Evolutionary conservation across 2,329 filamentous ascomycete genomes (phyloP).

Genomic region (Fusarium veterinarium): DNA sequence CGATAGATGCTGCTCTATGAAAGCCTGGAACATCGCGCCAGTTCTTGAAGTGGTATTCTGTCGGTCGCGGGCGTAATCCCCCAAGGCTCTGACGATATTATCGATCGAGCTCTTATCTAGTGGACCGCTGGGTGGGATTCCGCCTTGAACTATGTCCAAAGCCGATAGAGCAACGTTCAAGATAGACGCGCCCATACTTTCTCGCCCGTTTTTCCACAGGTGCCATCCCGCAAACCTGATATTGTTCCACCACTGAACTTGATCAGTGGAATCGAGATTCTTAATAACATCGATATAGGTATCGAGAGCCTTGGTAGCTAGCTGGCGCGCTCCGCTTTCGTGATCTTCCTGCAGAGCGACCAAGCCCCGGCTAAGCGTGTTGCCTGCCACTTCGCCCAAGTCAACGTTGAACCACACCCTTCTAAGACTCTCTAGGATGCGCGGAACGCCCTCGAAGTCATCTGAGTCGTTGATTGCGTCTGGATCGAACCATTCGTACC

Average conservation of each 20-base stretch:
- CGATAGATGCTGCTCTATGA: constrained; percentile 45
- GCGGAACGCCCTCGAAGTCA: constrained; percentile 65
- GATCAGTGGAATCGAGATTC: constrained; percentile 43
- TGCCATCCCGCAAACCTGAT: constrained; percentile 70
- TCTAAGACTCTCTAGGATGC: constrained; percentile 66
- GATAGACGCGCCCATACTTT: constrained; percentile 73
- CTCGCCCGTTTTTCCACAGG: constrained; percentile 72
- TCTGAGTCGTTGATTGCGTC: constrained; percentile 59
- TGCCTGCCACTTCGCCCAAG: constrained; percentile 58
- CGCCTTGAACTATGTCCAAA: constrained; percentile 55
- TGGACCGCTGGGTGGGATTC: constrained; percentile 29
- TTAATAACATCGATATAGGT: constrained; percentile 60
- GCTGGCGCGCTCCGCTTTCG: constrained; percentile 67
- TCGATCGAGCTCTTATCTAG: constrained; percentile 19
- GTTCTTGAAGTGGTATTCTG: constrained; percentile 48
- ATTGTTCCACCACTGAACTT: constrained; percentile 64
- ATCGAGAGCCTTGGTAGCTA: constrained; percentile 65
- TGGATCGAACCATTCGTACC: constrained; percentile 68
- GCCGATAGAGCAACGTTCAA: constrained; percentile 60
- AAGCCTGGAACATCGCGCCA: constrained; percentile 49
- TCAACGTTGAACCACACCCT: constrained; percentile 70
- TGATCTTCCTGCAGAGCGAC: constrained; percentile 65
- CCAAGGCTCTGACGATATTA: constrained; percentile 34
- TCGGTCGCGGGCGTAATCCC: constrained; percentile 33
- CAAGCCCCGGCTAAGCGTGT: constrained; percentile 59